Evolutionary conservation across 768 basidiomycete species (phyloP).

Genomic region (Saitozyma sp.): DNA sequence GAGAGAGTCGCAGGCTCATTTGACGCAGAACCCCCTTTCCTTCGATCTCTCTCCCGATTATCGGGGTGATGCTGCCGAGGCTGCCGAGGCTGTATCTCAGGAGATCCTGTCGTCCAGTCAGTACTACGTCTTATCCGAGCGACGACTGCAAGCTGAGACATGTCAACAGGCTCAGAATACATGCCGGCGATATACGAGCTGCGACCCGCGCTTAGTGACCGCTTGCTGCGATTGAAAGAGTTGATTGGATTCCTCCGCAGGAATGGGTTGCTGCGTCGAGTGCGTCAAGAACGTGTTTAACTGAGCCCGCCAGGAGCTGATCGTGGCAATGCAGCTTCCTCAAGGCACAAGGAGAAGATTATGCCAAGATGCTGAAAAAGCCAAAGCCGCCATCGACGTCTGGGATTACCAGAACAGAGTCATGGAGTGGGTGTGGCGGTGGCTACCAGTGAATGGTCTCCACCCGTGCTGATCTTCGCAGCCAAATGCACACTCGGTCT

Average conservation of each 20-base stretch:
- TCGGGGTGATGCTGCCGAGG: constrained; percentile 50
- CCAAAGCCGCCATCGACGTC: constrained; percentile 74
- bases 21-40: constrained; percentile 52
- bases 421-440: constrained; percentile 42
- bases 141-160: background rate
- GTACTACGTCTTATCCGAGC: constrained; percentile 12
- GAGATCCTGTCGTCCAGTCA: constrained; percentile 68
- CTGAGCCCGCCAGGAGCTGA: constrained; percentile 3
- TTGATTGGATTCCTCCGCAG: constrained; percentile 87
- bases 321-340: constrained; percentile 63
- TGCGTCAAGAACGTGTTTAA: constrained; percentile 43
- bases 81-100: constrained; percentile 48
- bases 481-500: constrained; percentile 30
- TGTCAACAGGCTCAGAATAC: constrained; percentile 60
- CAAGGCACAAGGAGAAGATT: constrained; percentile 73
- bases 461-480: constrained; percentile 26
- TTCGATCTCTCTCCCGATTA: constrained; percentile 49
- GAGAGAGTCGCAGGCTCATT: background rate
- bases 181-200: constrained; percentile 79
- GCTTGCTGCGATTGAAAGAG: constrained; percentile 75
- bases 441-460: constrained; percentile 31
- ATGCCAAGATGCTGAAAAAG: constrained; percentile 79
- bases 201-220: constrained; percentile 69
- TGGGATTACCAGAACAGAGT: constrained; percentile 60
- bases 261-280: constrained; percentile 76